phyloP scores from a whole-genome alignment of 306 rosid species.

The Cicer bijugum region DNA sequence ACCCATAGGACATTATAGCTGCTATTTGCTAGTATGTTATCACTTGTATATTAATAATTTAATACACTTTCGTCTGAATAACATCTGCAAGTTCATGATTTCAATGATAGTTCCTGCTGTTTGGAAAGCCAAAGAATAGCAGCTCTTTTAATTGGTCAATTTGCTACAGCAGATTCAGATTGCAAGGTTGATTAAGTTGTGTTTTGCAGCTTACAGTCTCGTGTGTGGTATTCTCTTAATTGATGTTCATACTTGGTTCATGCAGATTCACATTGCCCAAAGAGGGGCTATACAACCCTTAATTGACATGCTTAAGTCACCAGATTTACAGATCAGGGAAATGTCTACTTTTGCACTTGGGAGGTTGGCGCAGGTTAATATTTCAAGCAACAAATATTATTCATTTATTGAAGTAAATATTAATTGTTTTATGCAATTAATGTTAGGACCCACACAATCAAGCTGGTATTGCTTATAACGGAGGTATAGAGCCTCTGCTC shows the following conservation, averaged over 20 bases:
- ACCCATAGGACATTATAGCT: slow-evolving; percentile 4
- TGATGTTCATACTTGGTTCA: slow-evolving; percentile 27
- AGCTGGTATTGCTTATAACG: slow-evolving; percentile 86
- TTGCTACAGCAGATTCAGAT: slow-evolving; percentile 68
- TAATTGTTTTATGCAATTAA: slow-evolving; percentile 11
- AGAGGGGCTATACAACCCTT: slow-evolving; percentile 92
- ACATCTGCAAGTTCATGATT: slow-evolving; percentile 4
- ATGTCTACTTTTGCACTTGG: slow-evolving; percentile 98
- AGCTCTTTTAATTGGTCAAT: slow-evolving; percentile 77
- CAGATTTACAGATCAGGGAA: slow-evolving; percentile 75
- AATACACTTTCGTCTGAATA: neutral
- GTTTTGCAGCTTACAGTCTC: slow-evolving; percentile 10
- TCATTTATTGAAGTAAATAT: neutral
- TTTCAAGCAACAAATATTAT: slow-evolving; percentile 2
- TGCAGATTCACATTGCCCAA: slow-evolving; percentile 77
- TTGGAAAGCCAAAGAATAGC: slow-evolving; percentile 70
- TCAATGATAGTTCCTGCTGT: slow-evolving; percentile 58
- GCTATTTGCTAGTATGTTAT: neutral
- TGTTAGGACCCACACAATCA: slow-evolving; percentile 86
- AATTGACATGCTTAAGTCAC: slow-evolving; percentile 85
- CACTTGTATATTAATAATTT: slow-evolving; percentile 5
- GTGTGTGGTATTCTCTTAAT: neutral
- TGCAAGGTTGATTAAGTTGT: slow-evolving; percentile 58
- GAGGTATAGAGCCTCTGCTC: slow-evolving; percentile 77
- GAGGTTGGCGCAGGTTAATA: slow-evolving; percentile 87